Evolutionary conservation across 768 basidiomycete species (phyloP), one percentile per base, ranked within the genome.

Genomic region (Termitomyces sp.): DNA sequence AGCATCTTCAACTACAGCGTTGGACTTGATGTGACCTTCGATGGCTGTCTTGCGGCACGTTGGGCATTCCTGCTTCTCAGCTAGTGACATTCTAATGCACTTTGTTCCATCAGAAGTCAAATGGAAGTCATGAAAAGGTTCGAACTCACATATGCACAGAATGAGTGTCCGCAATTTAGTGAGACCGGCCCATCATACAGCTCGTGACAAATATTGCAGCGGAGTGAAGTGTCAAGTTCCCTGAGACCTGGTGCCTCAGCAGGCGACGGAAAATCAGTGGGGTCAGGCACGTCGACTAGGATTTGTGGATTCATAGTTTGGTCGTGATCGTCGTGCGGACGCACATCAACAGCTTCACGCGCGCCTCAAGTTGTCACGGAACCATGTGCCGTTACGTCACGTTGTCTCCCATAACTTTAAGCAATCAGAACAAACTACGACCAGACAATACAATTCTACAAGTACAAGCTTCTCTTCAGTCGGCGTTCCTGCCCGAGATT

Each of bases 171-270:
- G 68, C 92, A 94, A 5, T 71, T 71, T 4, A 94, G 80, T 3
- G 84, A 84, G 32, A 94, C 86, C 5, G 92, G 92, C 0, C 81
- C 91, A 56, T 83, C 82, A 67, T 84, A 90, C 38, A 87, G 77
- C 61, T 92, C 89, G 43, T 86, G 79, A 69, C 92, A 94, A 58
- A 94, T 92, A 32, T 81, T 80, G 66, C 92, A 94, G 15, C 89
- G 80, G 61, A 90, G 74, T 10, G 87, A 80, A 20, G 79, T 70
- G 65, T 94, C 92, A 17, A 94, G 72, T 34, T 76, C 74, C 31
- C 82, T 79, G 12, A 94, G 75, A n/a, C 84, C 83, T 14, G 83
- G 78, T 3, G 83, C 79, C 37, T 63, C 62, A 6, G 71, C 36
- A 9, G 67, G 59, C n/a, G 70, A 70, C 0, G 87, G 81, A 64